Percentiles rank a stretch among this genome's conserved stretches.
Conservation (phyloP, 495 filamentous ascomycete species). For the Recurvomyces mirabilis region DNA sequence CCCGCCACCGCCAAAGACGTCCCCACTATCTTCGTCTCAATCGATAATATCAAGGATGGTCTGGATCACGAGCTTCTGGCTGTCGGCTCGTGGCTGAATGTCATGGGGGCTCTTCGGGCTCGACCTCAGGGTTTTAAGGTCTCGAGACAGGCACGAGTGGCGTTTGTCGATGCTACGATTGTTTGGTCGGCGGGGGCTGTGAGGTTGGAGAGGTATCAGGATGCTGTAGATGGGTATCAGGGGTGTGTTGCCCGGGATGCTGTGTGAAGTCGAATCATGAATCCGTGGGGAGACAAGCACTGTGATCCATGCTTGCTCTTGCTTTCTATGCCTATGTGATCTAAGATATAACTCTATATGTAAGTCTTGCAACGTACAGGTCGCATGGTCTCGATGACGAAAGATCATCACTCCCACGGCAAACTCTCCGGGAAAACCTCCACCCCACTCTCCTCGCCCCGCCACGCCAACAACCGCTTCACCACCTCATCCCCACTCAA, state of each 20-base stretch:
- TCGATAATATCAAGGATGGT: conserved; percentile 55
- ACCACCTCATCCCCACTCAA: not conserved
- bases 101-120: conserved; percentile 66
- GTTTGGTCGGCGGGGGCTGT: conserved; percentile 25
- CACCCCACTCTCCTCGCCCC: conserved; percentile 11
- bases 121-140: conserved; percentile 3
- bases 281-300: too few species aligned
- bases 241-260: too few species aligned
- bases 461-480: conserved; percentile 15
- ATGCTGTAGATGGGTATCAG: not conserved
- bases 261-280: too few species aligned
- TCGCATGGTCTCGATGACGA: too few species aligned
- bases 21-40: conserved; percentile 49
- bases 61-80: conserved; percentile 53
- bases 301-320: too few species aligned
- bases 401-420: conserved; percentile 22
- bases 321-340: too few species aligned
- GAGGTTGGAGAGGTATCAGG: conserved; percentile 17
- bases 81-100: conserved; percentile 81
- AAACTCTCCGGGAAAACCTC: conserved; percentile 14
- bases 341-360: too few species aligned
- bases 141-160: not conserved
- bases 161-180: conserved; percentile 21
- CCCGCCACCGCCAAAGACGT: conserved; percentile 32
- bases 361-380: too few species aligned